These are phyloP conservation scores for Teunomyces stri DNA, from an alignment of 805 yeast genomes.

Conservation along the genomic window DNA sequence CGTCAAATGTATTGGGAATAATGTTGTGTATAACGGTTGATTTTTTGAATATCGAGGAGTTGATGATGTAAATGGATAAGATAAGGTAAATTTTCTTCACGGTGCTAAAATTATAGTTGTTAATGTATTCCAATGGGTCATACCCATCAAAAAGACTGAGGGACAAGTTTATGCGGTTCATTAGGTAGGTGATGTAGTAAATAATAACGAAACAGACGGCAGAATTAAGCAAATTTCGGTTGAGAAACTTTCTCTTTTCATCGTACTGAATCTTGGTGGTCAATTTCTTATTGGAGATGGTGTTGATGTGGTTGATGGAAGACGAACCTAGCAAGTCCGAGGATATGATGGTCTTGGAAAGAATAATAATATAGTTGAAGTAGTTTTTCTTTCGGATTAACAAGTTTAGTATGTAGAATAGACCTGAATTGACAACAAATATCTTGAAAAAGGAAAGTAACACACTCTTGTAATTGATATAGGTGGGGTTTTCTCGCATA, in stretches of 20 bases:
- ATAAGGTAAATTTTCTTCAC: conserved; percentile 10
- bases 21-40: conserved; percentile 6
- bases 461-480: conserved; percentile 2
- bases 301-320: conserved; percentile 10
- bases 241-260: conserved; percentile 7
- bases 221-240: conserved; percentile 10
- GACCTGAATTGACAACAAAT: conserved; percentile 3
- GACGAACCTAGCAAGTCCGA: conserved; percentile 13
- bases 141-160: conserved; percentile 7
- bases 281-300: conserved; percentile 10
- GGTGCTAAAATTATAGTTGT: conserved; percentile 10
- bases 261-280: conserved; percentile 10
- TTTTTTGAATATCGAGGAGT: conserved; percentile 11
- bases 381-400: conserved; percentile 9
- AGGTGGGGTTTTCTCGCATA: conserved; percentile 5
- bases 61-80: conserved; percentile 12
- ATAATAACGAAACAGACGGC: conserved; percentile 12
- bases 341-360: conserved; percentile 14
- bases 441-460: conserved; percentile 1
- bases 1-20: conserved; percentile 8
- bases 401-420: conserved; percentile 5
- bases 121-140: conserved; percentile 9
- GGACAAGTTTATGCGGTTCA: conserved; percentile 13
- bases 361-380: conserved; percentile 13
- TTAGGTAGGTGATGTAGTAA: conserved; percentile 13